A percentile compares a stretch with the other conserved stretches of the same genome.
Evolutionary conservation across 2,329 filamentous ascomycete genomes (phyloP).

Genomic region (Penicillium sp.): DNA sequence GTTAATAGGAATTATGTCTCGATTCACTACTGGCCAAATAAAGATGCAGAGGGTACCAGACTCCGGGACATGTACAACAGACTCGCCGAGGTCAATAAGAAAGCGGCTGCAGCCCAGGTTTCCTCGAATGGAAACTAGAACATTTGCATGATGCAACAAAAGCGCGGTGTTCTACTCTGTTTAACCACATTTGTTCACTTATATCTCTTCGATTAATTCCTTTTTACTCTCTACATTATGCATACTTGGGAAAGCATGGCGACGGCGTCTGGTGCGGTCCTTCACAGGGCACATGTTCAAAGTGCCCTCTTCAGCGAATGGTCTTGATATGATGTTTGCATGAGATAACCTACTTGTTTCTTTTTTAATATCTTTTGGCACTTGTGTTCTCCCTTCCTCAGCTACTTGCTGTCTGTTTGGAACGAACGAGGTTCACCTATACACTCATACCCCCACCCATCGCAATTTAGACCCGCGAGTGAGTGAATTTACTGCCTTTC

Average conservation of each 20-base stretch:
- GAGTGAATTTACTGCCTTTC: not conserved
- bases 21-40: constrained; percentile 53
- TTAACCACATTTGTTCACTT: constrained; percentile 19
- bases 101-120: constrained; percentile 26
- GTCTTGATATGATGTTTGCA: constrained; percentile 29
- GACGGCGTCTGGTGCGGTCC: constrained; percentile 33
- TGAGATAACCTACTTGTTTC: constrained; percentile 21
- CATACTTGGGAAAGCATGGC: constrained; percentile 36
- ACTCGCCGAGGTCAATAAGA: constrained; percentile 38
- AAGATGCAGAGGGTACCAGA: constrained; percentile 43
- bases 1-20: constrained; percentile 49
- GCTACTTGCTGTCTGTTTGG: constrained; percentile 12
- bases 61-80: constrained; percentile 46
- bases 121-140: constrained; percentile 34
- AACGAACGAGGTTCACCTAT: constrained; percentile 19
- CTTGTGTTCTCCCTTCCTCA: constrained; percentile 9
- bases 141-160: constrained; percentile 16
- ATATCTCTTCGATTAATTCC: constrained; percentile 17
- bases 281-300: constrained; percentile 17
- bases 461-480: constrained; percentile 1
- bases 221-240: constrained; percentile 27
- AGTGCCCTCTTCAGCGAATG: constrained; percentile 14
- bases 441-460: not conserved
- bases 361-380: constrained; percentile 20
- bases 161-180: constrained; percentile 23